Conservation (phyloP, 306 rosid genomes). For the Rosa lucieae region DNA sequence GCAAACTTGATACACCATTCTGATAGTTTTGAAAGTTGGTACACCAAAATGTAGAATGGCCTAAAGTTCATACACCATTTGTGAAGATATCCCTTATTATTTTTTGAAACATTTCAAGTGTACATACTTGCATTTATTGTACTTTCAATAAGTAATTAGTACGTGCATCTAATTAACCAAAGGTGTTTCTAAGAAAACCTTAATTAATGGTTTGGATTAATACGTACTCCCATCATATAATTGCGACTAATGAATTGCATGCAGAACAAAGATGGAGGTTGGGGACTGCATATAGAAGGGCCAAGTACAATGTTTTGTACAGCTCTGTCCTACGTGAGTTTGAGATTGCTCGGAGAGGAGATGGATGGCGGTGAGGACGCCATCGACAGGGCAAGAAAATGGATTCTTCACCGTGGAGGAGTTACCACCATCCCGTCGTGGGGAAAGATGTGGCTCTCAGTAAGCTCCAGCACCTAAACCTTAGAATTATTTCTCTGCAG, state of each 20-base stretch:
- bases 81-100: no score
- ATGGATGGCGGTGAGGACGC: slow-evolving; percentile 45
- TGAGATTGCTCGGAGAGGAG: slow-evolving; percentile 70
- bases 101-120: no score
- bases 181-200: no score
- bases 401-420: slow-evolving; percentile 76
- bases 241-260: not conserved
- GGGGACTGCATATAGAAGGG: slow-evolving; percentile 92
- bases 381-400: slow-evolving; percentile 50
- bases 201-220: no score
- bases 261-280: slow-evolving; percentile 74
- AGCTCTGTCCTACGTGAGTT: slow-evolving; percentile 47
- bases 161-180: no score
- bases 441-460: slow-evolving; percentile 87
- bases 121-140: no score
- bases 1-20: no score
- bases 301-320: slow-evolving; percentile 73
- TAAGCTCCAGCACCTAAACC: slow-evolving; percentile 23
- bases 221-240: no score
- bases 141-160: no score
- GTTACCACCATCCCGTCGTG: slow-evolving; percentile 62
- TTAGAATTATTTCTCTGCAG: not conserved
- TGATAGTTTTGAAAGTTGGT: no score
- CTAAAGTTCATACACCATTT: no score
- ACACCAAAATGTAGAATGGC: no score